Conservation (phyloP, 441 rosid species). For the Euphorbia corollata region DNA sequence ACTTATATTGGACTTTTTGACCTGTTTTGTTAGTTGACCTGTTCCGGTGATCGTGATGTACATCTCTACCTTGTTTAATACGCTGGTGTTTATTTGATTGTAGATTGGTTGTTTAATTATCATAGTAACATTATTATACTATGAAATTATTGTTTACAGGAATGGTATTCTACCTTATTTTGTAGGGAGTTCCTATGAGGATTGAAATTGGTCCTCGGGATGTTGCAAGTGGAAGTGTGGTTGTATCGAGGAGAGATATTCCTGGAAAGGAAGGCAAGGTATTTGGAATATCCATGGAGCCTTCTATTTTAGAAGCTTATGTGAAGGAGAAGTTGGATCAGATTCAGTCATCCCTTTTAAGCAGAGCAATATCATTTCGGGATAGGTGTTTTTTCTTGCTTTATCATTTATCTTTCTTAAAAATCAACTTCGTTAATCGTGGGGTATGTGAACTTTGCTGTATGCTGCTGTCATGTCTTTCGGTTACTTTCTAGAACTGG, state of each 20-base stretch:
- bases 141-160: not conserved
- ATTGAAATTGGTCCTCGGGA: slow-evolving; percentile 95
- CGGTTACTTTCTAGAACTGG: not conserved
- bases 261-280: slow-evolving; percentile 92
- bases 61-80: not conserved
- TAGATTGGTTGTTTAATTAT: not conserved
- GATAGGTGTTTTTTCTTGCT: slow-evolving; percentile 47
- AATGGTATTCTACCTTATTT: slow-evolving; percentile 14
- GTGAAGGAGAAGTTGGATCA: slow-evolving; percentile 85
- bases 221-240: slow-evolving; percentile 68
- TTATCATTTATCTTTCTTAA: not conserved
- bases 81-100: not conserved
- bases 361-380: slow-evolving; percentile 53
- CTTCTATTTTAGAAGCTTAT: slow-evolving; percentile 54
- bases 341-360: slow-evolving; percentile 73
- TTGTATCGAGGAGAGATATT: slow-evolving; percentile 80
- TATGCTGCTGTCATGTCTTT: not conserved
- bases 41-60: not conserved
- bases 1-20: not conserved
- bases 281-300: slow-evolving; percentile 85
- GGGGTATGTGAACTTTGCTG: not conserved
- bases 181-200: slow-evolving; percentile 74
- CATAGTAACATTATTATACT: not conserved
- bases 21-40: not conserved
- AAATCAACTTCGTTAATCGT: slow-evolving; percentile 8